phyloP scores from a whole-genome alignment of 108 stramenopile genomes.

The Nitzschia sp. region DNA sequence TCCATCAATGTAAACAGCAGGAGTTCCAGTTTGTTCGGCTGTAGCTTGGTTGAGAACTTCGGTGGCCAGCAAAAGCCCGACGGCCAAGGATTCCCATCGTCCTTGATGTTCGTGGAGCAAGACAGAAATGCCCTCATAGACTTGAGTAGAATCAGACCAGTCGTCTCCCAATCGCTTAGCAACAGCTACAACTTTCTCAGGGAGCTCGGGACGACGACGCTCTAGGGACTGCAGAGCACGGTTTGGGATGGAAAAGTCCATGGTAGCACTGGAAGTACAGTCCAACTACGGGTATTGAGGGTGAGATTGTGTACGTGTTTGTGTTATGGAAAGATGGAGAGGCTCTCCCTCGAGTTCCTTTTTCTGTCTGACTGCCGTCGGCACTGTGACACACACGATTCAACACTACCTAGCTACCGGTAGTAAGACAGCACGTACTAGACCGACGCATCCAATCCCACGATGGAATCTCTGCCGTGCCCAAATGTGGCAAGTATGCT shows the following conservation, averaged over 20 bases:
- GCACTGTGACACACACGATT: too few relatives aligned
- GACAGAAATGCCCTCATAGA: slow-evolving; percentile 25
- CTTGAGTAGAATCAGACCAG: slow-evolving; percentile 2
- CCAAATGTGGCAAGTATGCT: too few relatives aligned
- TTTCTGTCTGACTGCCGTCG: too few relatives aligned
- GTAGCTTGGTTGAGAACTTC: slow-evolving; percentile 45
- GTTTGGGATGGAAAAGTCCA: slow-evolving; percentile 80
- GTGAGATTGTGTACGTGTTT: too few relatives aligned
- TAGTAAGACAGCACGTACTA: too few relatives aligned
- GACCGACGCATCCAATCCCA: too few relatives aligned
- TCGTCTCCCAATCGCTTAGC: slow-evolving; percentile 34
- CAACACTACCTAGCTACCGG: too few relatives aligned
- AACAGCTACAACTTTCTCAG: slow-evolving; percentile 48
- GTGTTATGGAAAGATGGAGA: too few relatives aligned
- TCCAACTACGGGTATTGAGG: too few relatives aligned
- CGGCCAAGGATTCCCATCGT: slow-evolving; percentile 84
- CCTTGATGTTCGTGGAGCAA: slow-evolving; percentile 22
- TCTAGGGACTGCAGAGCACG: slow-evolving; percentile 65
- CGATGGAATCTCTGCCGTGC: too few relatives aligned
- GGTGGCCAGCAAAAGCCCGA: slow-evolving; percentile 67
- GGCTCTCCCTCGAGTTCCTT: too few relatives aligned
- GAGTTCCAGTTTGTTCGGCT: slow-evolving; percentile 15
- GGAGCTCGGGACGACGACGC: slow-evolving; percentile 68
- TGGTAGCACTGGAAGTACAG: slow-evolving; percentile 10
- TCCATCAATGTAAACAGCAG: slow-evolving; percentile 75